phyloP scores from a whole-genome alignment of 305 asterid species.

The Fraxinus sp. region DNA sequence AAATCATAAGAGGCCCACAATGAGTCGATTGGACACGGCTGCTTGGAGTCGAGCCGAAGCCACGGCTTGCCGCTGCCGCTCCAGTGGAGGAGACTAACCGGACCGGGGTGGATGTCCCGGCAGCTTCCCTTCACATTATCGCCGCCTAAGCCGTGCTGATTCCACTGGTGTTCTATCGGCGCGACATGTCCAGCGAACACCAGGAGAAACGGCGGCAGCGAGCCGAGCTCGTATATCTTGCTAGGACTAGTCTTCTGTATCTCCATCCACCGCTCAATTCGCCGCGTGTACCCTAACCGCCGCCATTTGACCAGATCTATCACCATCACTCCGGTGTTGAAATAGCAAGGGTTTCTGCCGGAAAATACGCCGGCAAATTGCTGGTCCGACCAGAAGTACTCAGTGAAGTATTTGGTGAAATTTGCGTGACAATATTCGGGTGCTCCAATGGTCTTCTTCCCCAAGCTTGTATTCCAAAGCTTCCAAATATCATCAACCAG shows the following conservation, averaged over 20 bases:
- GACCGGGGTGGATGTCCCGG: slow-evolving; percentile 30
- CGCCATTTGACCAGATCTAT: slow-evolving; percentile 24
- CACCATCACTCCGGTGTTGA: background rate
- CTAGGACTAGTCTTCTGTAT: slow-evolving; percentile 16
- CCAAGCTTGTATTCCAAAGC: slow-evolving; percentile 10
- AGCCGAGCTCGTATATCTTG: slow-evolving; percentile 23
- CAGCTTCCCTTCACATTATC: slow-evolving; percentile 25
- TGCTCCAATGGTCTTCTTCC: background rate
- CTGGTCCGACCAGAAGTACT: slow-evolving; percentile 18
- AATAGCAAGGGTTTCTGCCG: background rate
- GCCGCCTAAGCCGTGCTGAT: slow-evolving; percentile 29
- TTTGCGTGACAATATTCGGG: background rate
- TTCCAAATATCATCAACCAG: slow-evolving; percentile 20
- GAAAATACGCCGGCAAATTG: background rate
- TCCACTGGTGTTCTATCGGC: slow-evolving; percentile 21
- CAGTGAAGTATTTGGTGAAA: background rate
- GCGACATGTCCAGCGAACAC: slow-evolving; percentile 10
- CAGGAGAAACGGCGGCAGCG: slow-evolving; percentile 18
- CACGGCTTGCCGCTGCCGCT: slow-evolving; percentile 38
- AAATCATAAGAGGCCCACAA: slow-evolving; percentile 33
- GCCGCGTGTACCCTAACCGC: slow-evolving; percentile 4
- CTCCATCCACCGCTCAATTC: slow-evolving; percentile 25
- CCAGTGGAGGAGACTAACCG: slow-evolving; percentile 33
- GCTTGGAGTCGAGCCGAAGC: slow-evolving; percentile 28
- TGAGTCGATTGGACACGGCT: slow-evolving; percentile 29